These are phyloP conservation scores for Micractinium conductrix DNA, from an alignment of 139 green algal species.

Conservation along the genomic window DNA sequence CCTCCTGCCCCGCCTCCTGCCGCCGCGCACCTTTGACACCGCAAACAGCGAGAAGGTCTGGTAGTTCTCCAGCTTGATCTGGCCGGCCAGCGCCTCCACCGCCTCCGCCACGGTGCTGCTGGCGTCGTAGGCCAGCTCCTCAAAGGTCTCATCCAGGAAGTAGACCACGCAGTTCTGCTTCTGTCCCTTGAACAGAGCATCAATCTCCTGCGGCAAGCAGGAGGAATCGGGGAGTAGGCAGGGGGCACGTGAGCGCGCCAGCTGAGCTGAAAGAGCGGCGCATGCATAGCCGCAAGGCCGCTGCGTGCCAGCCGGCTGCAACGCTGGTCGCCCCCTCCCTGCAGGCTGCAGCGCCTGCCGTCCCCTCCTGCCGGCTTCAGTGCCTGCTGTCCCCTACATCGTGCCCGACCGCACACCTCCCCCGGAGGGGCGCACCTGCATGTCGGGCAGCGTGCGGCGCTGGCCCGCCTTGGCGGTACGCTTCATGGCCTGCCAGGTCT, in stretches of 20 bases:
- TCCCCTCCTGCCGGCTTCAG: too few relatives aligned
- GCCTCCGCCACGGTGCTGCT: slow-evolving; percentile 91
- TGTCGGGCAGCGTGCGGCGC: slow-evolving; percentile 72
- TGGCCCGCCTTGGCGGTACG: slow-evolving; percentile 87
- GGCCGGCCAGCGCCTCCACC: slow-evolving; percentile 82
- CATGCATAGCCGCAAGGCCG: neutral
- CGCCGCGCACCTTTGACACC: slow-evolving; percentile 50
- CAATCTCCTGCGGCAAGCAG: slow-evolving; percentile 77
- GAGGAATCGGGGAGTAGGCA: too few relatives aligned
- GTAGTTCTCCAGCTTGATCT: slow-evolving; percentile 95
- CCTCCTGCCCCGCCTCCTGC: neutral
- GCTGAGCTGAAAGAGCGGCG: neutral
- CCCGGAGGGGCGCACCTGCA: slow-evolving; percentile 10
- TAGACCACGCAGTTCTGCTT: slow-evolving; percentile 87
- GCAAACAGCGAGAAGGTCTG: slow-evolving; percentile 97
- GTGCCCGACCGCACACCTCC: too few relatives aligned
- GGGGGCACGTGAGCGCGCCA: neutral
- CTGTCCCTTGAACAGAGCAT: slow-evolving; percentile 72
- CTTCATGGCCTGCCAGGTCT: slow-evolving; percentile 88
- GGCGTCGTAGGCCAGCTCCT: slow-evolving; percentile 92
- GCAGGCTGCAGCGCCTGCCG: too few relatives aligned
- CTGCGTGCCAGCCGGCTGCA: neutral
- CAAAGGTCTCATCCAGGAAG: slow-evolving; percentile 98
- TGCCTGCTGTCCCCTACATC: too few relatives aligned
- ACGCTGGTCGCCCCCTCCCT: too few relatives aligned